Base-by-base conservation (phyloP, 345 rosid genomes). In the Rhodamnia argentea region DNA sequence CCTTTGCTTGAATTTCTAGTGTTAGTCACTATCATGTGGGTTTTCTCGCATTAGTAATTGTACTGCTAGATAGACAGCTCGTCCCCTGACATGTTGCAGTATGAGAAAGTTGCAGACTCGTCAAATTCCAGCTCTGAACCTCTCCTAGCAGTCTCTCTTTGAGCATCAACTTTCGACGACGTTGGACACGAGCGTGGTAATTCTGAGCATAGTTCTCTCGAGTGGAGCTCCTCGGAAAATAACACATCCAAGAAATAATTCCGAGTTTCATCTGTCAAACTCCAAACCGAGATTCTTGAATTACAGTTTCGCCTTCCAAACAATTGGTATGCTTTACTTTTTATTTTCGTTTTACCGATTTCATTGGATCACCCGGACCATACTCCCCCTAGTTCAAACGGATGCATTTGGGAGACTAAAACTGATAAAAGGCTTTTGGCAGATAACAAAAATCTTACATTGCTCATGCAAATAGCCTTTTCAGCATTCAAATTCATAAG, bases 171-270 rank as follows among this genome's bases (percentile, higher is more conserved):
- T 85, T 90, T 88, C 37, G n/a, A n/a, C 84, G 93, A 89, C 81
- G 92, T 87, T 11, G 96, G 94, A 87, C 91, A 90, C 14, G 94
- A 92, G 52, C 84, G 88, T 75, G 94, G 93, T 88, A 90, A 82
- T 75, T 91, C 93, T 76, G 90, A 89, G 60, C 47, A 40, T 82
- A 47, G 53, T 86, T 88, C 90, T n/a, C 86, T 86, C 57, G 90
- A 85, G 84, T 37, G 88, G 29, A 62, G 75, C 58, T 85, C 88
- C 83, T 55, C 83, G 5, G 89, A 78, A 26, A 92, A 70, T 84
- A 89, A 87, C 52, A 86, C 87, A 40, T 84, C 87, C 26, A 95
- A 84, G 50, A 87, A 86, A 52, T 87, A 87, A 55, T 83, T 91
- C 82, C 55, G 86, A 64, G 70, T 85, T 64, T 89, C 86, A 87